phyloP scores from a whole-genome alignment of 73 alveolate species.

The Tetrahymena malaccensis region DNA sequence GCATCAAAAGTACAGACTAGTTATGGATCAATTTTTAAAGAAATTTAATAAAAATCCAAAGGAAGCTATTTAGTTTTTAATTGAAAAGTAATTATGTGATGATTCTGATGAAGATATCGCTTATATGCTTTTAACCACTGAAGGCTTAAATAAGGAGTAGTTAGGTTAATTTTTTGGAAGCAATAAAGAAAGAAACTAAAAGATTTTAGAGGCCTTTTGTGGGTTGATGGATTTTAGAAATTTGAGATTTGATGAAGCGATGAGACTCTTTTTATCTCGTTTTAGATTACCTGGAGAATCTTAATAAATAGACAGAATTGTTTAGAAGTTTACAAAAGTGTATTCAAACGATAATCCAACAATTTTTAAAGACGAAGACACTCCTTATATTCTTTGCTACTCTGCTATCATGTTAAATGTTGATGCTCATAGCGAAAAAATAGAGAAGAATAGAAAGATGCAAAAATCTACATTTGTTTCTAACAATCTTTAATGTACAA shows the following conservation, averaged over 20 bases:
- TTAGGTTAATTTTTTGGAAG: constrained; percentile 46
- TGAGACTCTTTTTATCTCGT: constrained; percentile 45
- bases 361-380: constrained; percentile 35
- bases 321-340: constrained; percentile 40
- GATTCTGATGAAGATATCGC: constrained; percentile 40
- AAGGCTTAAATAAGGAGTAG: constrained; percentile 54
- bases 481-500: constrained; percentile 9
- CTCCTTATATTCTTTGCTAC: constrained; percentile 52
- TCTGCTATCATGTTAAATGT: constrained; percentile 53
- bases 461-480: constrained; percentile 41
- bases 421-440: constrained; percentile 46
- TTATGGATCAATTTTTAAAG: constrained; percentile 15
- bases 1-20: background rate
- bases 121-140: constrained; percentile 42
- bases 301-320: constrained; percentile 55
- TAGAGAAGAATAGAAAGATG: constrained; percentile 35
- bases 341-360: constrained; percentile 44
- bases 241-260: constrained; percentile 45
- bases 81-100: constrained; percentile 6
- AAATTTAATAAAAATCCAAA: constrained; percentile 18
- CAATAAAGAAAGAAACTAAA: constrained; percentile 23
- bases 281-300: constrained; percentile 69
- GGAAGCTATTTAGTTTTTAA: constrained; percentile 14
- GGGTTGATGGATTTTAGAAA: constrained; percentile 37
- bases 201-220: constrained; percentile 44